Base-by-base conservation (phyloP, 2,329 filamentous ascomycete genomes). In the Albifimbria verrucaria region DNA sequence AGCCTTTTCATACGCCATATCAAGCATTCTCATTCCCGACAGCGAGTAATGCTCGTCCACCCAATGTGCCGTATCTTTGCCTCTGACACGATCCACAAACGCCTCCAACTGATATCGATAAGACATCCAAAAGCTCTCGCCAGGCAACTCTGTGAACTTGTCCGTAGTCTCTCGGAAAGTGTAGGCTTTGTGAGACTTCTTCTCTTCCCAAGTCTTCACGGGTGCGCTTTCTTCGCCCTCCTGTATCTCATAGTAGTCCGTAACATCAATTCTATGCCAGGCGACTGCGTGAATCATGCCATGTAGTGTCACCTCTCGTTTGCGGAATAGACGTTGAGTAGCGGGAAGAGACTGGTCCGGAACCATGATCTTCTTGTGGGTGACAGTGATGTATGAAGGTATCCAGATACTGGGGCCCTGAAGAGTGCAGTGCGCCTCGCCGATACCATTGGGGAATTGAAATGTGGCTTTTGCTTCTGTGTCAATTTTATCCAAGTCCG, bases 41-140 rank as follows among this genome's bases (percentile, higher is more conserved):
- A 79, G 66, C 23, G 69, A 75, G 54, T 78, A 75, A 48, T 76
- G 70, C 2, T 57, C 59, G 17, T 63, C 59, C 7, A 79, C 63
- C 73, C 76, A 78, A 2, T 67, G 53, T 1, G 65, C 67, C 4
- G 68, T 68, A 50, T 70, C 54, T 1, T 70, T 63, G 1, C 72
- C 73, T 45, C 69, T 70, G 46, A 80, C 57, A 26, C 62, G 64
- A 61, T 78, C 72, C 12, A 79, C 74, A 58, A 81, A 81, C 54
- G 72, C 67, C 61, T 80, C 76, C 25, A 81, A 66, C 66, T 75
- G 70, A 58, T 77, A 66, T 7, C 74, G 68, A 59, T 77, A 79
- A 15, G 72, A 71, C 25, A 67, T 64, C 76, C 76, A 79, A 51
- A 63, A 72, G 2, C 59, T 58, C 60, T 73, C 66, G 10, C 69